A percentile compares a stretch with the other conserved stretches of the same genome.
Conservation (phyloP, 352 stramenopile species). For the Globisporangium cystogenes region DNA sequence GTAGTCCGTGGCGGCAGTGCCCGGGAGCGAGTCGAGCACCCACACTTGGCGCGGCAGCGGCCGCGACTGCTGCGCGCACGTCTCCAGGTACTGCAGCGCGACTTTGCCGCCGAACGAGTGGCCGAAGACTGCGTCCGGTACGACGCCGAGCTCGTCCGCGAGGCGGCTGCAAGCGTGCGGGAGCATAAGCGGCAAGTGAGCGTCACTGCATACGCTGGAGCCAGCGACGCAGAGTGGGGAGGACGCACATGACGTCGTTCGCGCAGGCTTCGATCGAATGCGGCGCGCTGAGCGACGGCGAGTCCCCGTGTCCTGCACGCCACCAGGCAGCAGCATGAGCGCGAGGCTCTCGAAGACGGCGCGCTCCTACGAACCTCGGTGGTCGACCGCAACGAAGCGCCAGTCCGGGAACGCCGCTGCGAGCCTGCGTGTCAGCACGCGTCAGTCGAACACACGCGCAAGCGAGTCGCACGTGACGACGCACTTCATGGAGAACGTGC, state of each 20-base stretch:
- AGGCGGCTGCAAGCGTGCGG: slow-evolving; percentile 30
- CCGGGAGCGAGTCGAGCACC: slow-evolving; percentile 68
- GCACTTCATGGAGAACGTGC: slow-evolving; percentile 73
- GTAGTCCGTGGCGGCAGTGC: slow-evolving; percentile 58
- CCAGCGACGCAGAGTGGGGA: neutral
- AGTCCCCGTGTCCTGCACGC: slow-evolving; percentile 58
- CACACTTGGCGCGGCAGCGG: slow-evolving; percentile 50
- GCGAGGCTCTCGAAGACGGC: neutral
- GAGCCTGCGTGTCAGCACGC: slow-evolving; percentile 20
- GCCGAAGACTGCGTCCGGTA: slow-evolving; percentile 55
- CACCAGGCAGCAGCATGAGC: neutral
- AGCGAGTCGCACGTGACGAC: too few species aligned
- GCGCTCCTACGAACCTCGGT: slow-evolving; percentile 33
- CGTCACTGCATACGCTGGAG: too few species aligned
- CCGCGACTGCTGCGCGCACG: slow-evolving; percentile 35
- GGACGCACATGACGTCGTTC: slow-evolving; percentile 56
- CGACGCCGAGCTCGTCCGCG: slow-evolving; percentile 38
- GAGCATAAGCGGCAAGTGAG: neutral
- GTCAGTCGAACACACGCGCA: too few species aligned
- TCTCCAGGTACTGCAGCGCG: slow-evolving; percentile 58
- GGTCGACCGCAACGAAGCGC: slow-evolving; percentile 60
- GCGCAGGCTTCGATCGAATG: slow-evolving; percentile 63
- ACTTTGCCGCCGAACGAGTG: slow-evolving; percentile 84
- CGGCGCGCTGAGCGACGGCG: slow-evolving; percentile 51
- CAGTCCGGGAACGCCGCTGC: slow-evolving; percentile 62